Percentiles rank a stretch among this genome's conserved stretches.
phyloP scores from a whole-genome alignment of 768 basidiomycete genomes.

The Trametes villosa region DNA sequence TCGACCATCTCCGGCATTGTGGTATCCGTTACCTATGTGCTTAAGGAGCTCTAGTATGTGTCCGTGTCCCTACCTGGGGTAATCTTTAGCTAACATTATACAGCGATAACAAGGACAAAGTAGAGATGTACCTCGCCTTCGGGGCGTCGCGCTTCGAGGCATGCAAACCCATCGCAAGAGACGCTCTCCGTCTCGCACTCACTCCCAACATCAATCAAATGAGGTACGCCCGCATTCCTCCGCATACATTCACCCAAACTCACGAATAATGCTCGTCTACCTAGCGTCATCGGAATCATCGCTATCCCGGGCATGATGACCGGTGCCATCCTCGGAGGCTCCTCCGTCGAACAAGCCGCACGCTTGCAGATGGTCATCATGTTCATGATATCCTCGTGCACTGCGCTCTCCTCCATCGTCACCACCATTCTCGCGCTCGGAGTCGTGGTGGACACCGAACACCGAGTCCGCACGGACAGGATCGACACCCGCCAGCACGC shows the following conservation, averaged over 20 bases:
- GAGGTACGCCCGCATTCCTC: slow-evolving; percentile 58
- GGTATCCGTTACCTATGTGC: slow-evolving; percentile 68
- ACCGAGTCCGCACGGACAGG: slow-evolving; percentile 67
- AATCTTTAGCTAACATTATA: slow-evolving; percentile 29
- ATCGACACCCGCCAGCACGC: slow-evolving; percentile 45
- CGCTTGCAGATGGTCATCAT: slow-evolving; percentile 91
- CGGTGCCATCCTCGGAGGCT: slow-evolving; percentile 86
- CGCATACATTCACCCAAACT: background rate
- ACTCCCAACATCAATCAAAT: slow-evolving; percentile 86
- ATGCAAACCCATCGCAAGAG: slow-evolving; percentile 74
- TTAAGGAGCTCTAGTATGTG: slow-evolving; percentile 75
- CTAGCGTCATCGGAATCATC: slow-evolving; percentile 74
- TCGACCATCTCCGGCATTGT: slow-evolving; percentile 78
- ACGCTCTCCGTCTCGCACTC: slow-evolving; percentile 79
- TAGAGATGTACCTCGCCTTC: slow-evolving; percentile 85
- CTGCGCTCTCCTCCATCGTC: slow-evolving; percentile 69
- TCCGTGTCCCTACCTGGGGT: background rate
- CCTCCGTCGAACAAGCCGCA: slow-evolving; percentile 83
- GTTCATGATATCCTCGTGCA: slow-evolving; percentile 88
- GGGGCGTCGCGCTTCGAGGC: slow-evolving; percentile 87
- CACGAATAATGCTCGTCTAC: background rate
- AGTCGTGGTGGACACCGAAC: slow-evolving; percentile 69
- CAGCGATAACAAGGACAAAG: slow-evolving; percentile 83
- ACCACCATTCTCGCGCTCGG: slow-evolving; percentile 62
- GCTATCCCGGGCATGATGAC: slow-evolving; percentile 93